Conservation (phyloP, 768 basidiomycete species). For the Calvatia gigantea region DNA sequence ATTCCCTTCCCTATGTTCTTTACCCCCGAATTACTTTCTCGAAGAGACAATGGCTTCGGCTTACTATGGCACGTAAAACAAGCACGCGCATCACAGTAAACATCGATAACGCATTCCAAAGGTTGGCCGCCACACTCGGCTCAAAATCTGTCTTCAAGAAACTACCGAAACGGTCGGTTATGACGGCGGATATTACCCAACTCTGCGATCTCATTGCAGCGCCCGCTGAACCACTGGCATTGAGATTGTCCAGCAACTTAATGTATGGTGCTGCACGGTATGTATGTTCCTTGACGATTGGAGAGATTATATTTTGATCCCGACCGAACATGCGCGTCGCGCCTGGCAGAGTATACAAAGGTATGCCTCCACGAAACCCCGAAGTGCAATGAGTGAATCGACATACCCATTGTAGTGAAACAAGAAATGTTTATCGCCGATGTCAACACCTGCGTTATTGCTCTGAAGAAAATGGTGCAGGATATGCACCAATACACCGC, state of each 20-base stretch:
- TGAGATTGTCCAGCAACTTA: conserved; percentile 83
- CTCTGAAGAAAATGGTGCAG: conserved; percentile 75
- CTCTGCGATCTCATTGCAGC: conserved; percentile 78
- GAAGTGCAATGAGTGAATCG: background rate
- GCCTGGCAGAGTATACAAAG: conserved; percentile 40
- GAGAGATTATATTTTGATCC: background rate
- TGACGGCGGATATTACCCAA: conserved; percentile 78
- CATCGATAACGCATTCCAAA: conserved; percentile 25
- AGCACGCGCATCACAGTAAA: background rate
- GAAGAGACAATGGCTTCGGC: conserved; percentile 84
- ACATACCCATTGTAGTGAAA: conserved; percentile 49
- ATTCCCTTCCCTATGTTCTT: conserved; percentile 69
- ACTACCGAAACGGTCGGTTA: conserved; percentile 77
- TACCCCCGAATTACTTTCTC: conserved; percentile 73
- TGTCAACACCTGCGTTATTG: conserved; percentile 71
- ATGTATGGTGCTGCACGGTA: conserved; percentile 90
- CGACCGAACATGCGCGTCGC: background rate
- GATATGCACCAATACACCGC: conserved; percentile 50
- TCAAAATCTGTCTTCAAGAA: conserved; percentile 85
- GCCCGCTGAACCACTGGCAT: conserved; percentile 82
- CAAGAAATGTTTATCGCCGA: conserved; percentile 82
- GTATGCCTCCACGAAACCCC: conserved; percentile 17
- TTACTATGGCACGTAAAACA: conserved; percentile 61
- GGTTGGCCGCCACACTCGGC: conserved; percentile 90
- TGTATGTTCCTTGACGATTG: conserved; percentile 1